Base-by-base conservation (phyloP, 306 rosid species). In the Glycyrrhiza uralensis region DNA sequence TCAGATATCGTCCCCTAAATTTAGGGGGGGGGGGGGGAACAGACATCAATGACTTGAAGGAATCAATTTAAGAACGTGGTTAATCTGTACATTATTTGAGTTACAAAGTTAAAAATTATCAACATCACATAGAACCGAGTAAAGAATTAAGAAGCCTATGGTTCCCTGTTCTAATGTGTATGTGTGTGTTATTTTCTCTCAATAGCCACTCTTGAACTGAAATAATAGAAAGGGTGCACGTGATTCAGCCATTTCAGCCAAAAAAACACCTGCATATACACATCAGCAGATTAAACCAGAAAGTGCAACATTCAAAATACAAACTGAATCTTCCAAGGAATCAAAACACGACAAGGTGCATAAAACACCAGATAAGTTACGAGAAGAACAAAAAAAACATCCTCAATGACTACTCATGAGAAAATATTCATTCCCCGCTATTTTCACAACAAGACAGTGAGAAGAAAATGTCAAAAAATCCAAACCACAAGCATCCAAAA, bases 401-500 rank as follows among this genome's bases (percentile, higher is more conserved):
- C 15, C 26, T 13, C 36, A 9, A 57, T 4, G n/a, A n/a, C n/a
- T 0, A 14, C 38, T 19, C 3, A 38, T 45, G 57, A 39, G 59
- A 65, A 24, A 45, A 44, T 6, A 35, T 12, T 2, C 18, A 29
- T 14, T 42, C 22, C 15, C 38, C 47, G 19, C 19, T 22, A 28
- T 7, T 50, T 38, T 46, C 44, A 22, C 20, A 55, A 41, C 49
- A 52, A 30, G 74, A 33, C 38, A 20, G 23, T 0, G 1, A n/a
- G 49, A 12, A 28, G 50, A 26, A 74, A 78, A 70, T 47, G 66
- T 2, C 54, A 51, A 67, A 66, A 46, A 44, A 35, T 33, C 18
- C 7, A 56, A 76, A 64, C 11, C 72, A 56, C 39, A 76, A 35
- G 52, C 72, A 72, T 58, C 59, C 78, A 39, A 50, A 60, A 28